phyloP scores from a whole-genome alignment of 352 stramenopile species.

The Pythium plurisporium region DNA sequence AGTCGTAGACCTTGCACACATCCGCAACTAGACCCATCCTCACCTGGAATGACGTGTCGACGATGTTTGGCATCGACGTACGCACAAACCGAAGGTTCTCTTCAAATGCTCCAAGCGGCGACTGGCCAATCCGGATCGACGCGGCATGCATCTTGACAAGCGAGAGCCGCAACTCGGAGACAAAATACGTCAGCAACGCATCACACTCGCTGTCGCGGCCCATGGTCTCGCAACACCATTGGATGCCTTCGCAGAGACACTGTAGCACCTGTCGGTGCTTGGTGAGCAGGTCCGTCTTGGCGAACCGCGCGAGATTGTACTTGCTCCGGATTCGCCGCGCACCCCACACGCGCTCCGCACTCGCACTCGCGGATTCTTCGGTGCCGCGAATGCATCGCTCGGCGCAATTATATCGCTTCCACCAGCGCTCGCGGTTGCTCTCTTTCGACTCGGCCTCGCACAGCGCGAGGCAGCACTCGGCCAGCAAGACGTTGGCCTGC shows the following conservation, averaged over 20 bases:
- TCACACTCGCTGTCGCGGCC: not conserved
- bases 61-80: conserved; percentile 33
- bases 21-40: too few species aligned
- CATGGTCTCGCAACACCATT: not conserved
- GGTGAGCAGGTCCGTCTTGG: conserved; percentile 31
- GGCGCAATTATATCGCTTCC: conserved; percentile 39
- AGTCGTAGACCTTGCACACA: too few species aligned
- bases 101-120: conserved; percentile 23
- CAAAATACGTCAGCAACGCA: conserved; percentile 46
- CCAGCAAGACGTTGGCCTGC: conserved; percentile 37
- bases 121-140: conserved; percentile 16
- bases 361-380: conserved; percentile 22
- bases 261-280: conserved; percentile 43
- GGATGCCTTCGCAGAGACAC: conserved; percentile 45
- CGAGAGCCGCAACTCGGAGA: conserved; percentile 40
- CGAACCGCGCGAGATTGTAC: conserved; percentile 41
- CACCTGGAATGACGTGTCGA: conserved; percentile 55
- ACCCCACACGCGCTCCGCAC: conserved; percentile 35
- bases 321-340: conserved; percentile 51
- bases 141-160: conserved; percentile 50
- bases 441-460: conserved; percentile 38
- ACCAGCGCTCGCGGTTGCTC: conserved; percentile 45
- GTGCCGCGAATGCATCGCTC: conserved; percentile 36
- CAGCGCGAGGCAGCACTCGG: conserved; percentile 48
- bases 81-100: conserved; percentile 51